Percentiles rank a stretch among this genome's conserved stretches.
Conservation (phyloP, 2,329 filamentous ascomycete genomes). For the Hypoxylon rubiginosum region DNA sequence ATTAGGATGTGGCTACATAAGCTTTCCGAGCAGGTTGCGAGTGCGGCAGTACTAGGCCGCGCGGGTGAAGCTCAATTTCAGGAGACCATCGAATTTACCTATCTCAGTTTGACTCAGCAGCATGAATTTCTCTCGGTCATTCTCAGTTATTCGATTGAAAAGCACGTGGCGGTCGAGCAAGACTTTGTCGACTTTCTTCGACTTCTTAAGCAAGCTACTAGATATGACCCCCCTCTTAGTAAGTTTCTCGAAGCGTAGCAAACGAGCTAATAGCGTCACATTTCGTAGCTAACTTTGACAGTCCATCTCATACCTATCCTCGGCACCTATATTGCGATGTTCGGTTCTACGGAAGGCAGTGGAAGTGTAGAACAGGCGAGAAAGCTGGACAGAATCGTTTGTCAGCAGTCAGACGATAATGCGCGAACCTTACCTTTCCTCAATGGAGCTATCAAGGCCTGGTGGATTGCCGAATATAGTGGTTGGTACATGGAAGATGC, state of each 20-base stretch:
- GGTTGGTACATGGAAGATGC: constrained; percentile 86
- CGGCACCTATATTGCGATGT: constrained; percentile 80
- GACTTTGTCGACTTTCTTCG: constrained; percentile 82
- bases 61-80: constrained; percentile 69
- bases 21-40: constrained; percentile 81
- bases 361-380: constrained; percentile 77
- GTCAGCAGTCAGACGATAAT: constrained; percentile 74
- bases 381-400: constrained; percentile 76
- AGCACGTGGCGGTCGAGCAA: constrained; percentile 74
- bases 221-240: constrained; percentile 70
- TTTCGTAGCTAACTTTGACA: constrained; percentile 50
- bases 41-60: constrained; percentile 80
- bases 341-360: constrained; percentile 82
- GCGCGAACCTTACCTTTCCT: constrained; percentile 81
- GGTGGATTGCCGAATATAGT: constrained; percentile 95
- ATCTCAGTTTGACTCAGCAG: constrained; percentile 84
- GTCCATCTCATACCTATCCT: constrained; percentile 88
- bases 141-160: constrained; percentile 82
- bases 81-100: constrained; percentile 85
- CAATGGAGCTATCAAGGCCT: constrained; percentile 81
- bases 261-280: background rate
- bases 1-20: constrained; percentile 83
- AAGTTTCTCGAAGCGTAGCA: constrained; percentile 9
- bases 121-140: constrained; percentile 91
- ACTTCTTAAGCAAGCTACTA: constrained; percentile 77